Evolutionary conservation across 1,284 basidiomycete species (phyloP), one percentile per base, ranked within the genome.

Genomic region (Puccinia polysora): DNA sequence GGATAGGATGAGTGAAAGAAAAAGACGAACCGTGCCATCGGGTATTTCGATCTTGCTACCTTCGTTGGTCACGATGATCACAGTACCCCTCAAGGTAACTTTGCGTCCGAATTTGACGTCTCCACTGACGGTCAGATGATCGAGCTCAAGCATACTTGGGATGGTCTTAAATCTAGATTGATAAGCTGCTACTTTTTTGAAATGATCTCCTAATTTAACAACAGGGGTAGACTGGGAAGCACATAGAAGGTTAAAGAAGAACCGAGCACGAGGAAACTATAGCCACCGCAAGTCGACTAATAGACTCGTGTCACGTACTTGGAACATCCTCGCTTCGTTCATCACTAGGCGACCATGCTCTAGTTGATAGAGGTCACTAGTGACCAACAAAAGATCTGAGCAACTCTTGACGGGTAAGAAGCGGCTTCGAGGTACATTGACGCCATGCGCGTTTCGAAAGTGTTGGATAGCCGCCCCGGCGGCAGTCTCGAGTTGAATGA

Each of bases 391-490:
- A 77, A 97, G 83, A 75, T 81, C 81, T 2, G 80, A 81, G 75
- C 79, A 81, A 65, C 75, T 78, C 91, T 91, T 82, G 77, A 94
- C 96, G 74, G 96, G 95, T 80, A 98, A 84, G 90, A 99, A 97
- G 73, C 96, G 90, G 76, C 87, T 89, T 75, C 96, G 89, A 68
- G 96, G 94, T 25, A 98, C 96, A 82, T 98, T 98, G 82, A 98
- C 90, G 76, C 96, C 96, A 80, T 94, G 92, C 7, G 90, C 93
- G 78, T 89, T 88, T 38, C 85, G 87, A 84, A 96, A 95, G 82
- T 95, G 92, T 85, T 97, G 97, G 85, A 98, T 96, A 53, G 93
- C 94, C 32, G 93, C 93, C 82, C 94, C 94, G 68, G 94, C 91
- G 59, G 96, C 92, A 5, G 95, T 98, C 84, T 98, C 96, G 80